Conservation (phyloP, 176 grass and related monocot species). For the Typha latifolia region DNA sequence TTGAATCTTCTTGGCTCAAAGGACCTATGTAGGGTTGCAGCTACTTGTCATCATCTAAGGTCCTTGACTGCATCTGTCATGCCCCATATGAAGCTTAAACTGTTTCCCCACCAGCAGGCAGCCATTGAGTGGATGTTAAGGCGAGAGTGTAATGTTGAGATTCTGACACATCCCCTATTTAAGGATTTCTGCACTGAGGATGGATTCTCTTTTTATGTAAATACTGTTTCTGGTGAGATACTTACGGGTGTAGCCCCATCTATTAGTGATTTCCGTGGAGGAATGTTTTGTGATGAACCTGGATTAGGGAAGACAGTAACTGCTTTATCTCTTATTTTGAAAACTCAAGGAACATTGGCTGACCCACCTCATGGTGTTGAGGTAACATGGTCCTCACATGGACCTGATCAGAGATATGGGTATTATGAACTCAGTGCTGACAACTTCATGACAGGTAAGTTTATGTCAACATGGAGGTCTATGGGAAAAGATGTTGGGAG, state of each 20-base stretch:
- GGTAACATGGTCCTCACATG: slow-evolving; percentile 73
- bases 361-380: slow-evolving; percentile 61
- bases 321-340: slow-evolving; percentile 86
- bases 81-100: slow-evolving; percentile 93
- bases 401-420: slow-evolving; percentile 63
- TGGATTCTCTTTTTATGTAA: slow-evolving; percentile 69
- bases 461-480: slow-evolving; percentile 30
- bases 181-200: slow-evolving; percentile 69
- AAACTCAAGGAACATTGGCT: slow-evolving; percentile 72
- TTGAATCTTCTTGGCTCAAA: slow-evolving; percentile 49
- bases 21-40: slow-evolving; percentile 63
- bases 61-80: slow-evolving; percentile 59
- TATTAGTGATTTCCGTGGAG: slow-evolving; percentile 67
- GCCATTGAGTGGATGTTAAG: slow-evolving; percentile 89
- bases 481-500: slow-evolving; percentile 14
- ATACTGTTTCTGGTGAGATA: slow-evolving; percentile 71
- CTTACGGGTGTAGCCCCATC: slow-evolving; percentile 38
- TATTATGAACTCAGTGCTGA: slow-evolving; percentile 70
- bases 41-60: slow-evolving; percentile 72
- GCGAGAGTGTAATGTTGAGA: slow-evolving; percentile 37
- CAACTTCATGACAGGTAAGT: slow-evolving; percentile 23
- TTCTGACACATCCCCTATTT: slow-evolving; percentile 59
- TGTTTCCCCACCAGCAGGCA: slow-evolving; percentile 88
- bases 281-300: slow-evolving; percentile 99
- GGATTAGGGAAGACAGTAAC: slow-evolving; percentile 96